Conservation (phyloP, 108 stramenopile species). For the Stephanodiscus minutulus region DNA sequence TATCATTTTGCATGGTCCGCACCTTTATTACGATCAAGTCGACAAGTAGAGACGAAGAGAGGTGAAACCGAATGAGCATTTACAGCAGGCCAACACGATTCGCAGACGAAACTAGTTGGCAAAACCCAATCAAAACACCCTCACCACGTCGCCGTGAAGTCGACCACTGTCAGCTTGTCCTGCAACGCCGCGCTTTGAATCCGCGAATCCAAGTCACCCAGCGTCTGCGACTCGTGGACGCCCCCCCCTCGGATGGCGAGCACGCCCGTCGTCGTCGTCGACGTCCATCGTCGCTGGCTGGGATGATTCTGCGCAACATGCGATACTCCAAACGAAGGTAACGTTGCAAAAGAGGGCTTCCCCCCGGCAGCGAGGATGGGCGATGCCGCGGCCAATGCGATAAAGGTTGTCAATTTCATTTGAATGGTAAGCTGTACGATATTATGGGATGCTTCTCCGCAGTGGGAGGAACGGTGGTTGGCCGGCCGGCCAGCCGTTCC, state of each 20-base stretch:
- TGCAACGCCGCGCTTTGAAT: constrained; percentile 66
- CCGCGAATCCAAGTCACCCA: constrained; percentile 65
- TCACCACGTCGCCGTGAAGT: constrained; percentile 83
- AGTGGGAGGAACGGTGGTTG: too few relatives aligned
- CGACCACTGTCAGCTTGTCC: constrained; percentile 76
- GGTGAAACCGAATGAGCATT: background rate
- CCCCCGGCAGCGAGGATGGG: constrained; percentile 1
- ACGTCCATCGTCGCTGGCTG: background rate
- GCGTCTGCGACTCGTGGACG: constrained; percentile 63
- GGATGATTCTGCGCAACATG: background rate
- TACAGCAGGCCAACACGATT: background rate
- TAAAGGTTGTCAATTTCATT: constrained; percentile 11
- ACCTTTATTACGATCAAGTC: constrained; percentile 40
- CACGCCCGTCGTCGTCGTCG: background rate
- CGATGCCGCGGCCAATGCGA: constrained; percentile 17
- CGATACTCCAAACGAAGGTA: constrained; percentile 5
- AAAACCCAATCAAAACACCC: background rate
- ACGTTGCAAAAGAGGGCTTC: background rate
- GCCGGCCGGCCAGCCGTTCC: too few relatives aligned
- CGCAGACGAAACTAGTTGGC: constrained; percentile 1
- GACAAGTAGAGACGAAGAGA: constrained; percentile 3
- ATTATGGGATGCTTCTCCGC: too few relatives aligned
- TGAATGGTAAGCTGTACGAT: too few relatives aligned
- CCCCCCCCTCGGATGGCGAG: constrained; percentile 67
- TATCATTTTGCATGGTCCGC: constrained; percentile 88